Base-by-base conservation (phyloP, 257 asterid species). In the Plectranthus barbatus region DNA sequence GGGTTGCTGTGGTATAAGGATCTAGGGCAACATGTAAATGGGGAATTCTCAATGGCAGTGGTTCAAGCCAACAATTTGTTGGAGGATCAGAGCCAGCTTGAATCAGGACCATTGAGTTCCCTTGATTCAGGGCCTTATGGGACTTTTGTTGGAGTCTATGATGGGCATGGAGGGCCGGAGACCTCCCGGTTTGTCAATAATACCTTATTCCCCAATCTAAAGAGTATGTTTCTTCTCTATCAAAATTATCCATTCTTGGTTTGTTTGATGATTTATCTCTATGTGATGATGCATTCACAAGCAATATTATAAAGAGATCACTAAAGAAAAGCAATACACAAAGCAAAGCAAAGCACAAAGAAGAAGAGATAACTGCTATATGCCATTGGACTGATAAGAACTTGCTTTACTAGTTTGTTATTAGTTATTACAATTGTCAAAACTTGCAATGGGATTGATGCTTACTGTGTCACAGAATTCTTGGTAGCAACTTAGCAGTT, bases 121-220 rank as follows among this genome's bases (percentile, higher is more conserved):
- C 80, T 80, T 33, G 81, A 62, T 60, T 80, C 95, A 1, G 99
- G 96, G 6, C 97, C 91, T 4, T 45, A 60, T 64, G 99, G 97
- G n/a, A 89, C 97, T 15, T 89, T 89, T 52, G 64, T 92, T 31
- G 99, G 99, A 36, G 91, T 92, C 31, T 89, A 89, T 65, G 99
- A 92, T 78, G 99, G 99, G n/a, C 99, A 92, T 72, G 99, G 99
- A 42, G 99, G 97, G 37, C 96, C 99, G 1, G 97, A 92, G 82
- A 71, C 99, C 2, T 65, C 99, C 7, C 85, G 97, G 17, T 92
- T 83, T 48, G 84, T 90, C 36, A 89, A 86, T 19, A 83, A 83
- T 9, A 77, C 46, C 67, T 69, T 92, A 40, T 92, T 90, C 77
- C 66, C 60, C 74, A 85, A 85, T 66, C 86, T 92, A 37, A 89